A percentile compares a stretch with the other conserved stretches of the same genome.
These are phyloP conservation scores for Epichloe sibirici DNA, from an alignment of 2,329 filamentous ascomycete genomes.

Conservation along the genomic window DNA sequence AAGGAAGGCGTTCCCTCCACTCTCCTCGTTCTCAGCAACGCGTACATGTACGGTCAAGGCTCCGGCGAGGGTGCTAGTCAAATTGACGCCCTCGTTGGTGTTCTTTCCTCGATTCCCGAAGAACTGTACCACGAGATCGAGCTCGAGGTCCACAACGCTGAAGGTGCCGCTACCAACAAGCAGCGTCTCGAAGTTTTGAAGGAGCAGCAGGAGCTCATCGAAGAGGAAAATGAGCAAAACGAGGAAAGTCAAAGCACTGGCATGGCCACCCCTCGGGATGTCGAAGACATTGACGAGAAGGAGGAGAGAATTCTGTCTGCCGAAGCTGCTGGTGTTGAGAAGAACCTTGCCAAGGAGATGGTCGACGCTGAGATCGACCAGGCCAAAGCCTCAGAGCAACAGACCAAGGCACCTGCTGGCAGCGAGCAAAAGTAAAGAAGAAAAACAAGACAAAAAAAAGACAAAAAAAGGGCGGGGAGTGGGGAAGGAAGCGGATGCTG, in stretches of 20 bases:
- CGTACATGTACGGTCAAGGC: conserved; percentile 88
- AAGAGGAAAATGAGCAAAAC: conserved; percentile 91
- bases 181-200: conserved; percentile 95
- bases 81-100: conserved; percentile 84
- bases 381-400: conserved; percentile 16
- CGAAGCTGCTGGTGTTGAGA: conserved; percentile 33
- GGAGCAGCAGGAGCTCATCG: conserved; percentile 96
- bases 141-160: conserved; percentile 91
- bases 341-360: conserved; percentile 40
- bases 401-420: conserved; percentile 11
- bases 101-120: conserved; percentile 89
- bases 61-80: conserved; percentile 82
- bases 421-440: conserved; percentile 2
- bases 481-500: not conserved
- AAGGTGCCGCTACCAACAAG: conserved; percentile 96
- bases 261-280: conserved; percentile 66
- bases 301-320: conserved; percentile 54
- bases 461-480: not conserved
- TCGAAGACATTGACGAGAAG: conserved; percentile 89
- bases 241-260: conserved; percentile 66
- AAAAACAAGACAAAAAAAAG: not conserved
- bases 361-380: conserved; percentile 42
- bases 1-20: conserved; percentile 95
- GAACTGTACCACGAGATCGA: conserved; percentile 99
- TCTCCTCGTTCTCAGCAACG: conserved; percentile 87